A percentile compares a stretch with the other conserved stretches of the same genome.
These are phyloP conservation scores for Suillus discolor DNA, from an alignment of 768 basidiomycete genomes.

Conservation along the genomic window DNA sequence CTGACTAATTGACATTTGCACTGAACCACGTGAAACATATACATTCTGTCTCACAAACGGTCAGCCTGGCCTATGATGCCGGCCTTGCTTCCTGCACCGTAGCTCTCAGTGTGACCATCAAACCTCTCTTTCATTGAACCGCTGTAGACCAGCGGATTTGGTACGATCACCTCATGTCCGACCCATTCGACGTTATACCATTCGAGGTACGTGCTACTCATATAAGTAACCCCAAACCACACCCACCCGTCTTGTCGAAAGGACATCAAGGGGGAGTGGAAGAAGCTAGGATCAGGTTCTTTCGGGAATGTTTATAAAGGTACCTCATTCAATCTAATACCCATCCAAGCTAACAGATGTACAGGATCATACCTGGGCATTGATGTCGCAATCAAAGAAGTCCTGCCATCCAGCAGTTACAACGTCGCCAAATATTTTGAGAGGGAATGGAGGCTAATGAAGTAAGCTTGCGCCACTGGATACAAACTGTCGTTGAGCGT, in stretches of 20 bases:
- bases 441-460: constrained; percentile 98
- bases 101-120: background rate
- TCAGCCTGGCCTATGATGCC: constrained; percentile 1
- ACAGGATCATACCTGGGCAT: constrained; percentile 92
- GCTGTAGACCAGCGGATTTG: background rate
- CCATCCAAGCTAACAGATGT: constrained; percentile 10
- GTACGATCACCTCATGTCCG: constrained; percentile 43
- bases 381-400: constrained; percentile 96
- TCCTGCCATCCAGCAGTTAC: constrained; percentile 87
- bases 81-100: background rate
- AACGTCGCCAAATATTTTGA: constrained; percentile 98
- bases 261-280: constrained; percentile 90
- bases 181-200: constrained; percentile 87
- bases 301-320: constrained; percentile 94
- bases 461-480: constrained; percentile 44
- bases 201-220: constrained; percentile 58
- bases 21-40: background rate
- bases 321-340: constrained; percentile 29
- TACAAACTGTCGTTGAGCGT: constrained; percentile 10
- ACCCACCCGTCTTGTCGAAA: constrained; percentile 29
- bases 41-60: constrained; percentile 1
- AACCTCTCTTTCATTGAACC: background rate
- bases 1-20: background rate
- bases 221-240: constrained; percentile 3
- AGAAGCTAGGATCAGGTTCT: constrained; percentile 88